A percentile compares a stretch with the other conserved stretches of the same genome.
These are phyloP conservation scores for Fusarium multiceps DNA, from an alignment of 2,329 filamentous ascomycete genomes.

Conservation along the genomic window DNA sequence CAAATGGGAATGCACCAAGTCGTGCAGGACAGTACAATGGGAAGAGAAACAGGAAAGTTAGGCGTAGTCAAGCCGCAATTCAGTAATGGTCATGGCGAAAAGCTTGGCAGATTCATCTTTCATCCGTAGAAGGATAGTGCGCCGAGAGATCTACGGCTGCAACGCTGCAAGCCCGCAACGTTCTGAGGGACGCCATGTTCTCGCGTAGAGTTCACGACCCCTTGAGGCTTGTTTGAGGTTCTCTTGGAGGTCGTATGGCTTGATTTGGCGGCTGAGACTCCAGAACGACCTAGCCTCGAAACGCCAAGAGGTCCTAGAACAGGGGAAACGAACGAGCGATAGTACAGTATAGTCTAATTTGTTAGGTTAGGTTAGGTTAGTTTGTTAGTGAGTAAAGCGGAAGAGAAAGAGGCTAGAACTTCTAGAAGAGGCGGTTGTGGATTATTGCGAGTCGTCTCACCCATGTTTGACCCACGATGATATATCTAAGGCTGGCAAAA, in stretches of 20 bases:
- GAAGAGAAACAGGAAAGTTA: not conserved
- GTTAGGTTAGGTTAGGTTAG: not conserved
- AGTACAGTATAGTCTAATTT: not conserved
- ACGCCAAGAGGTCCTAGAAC: constrained; percentile 21
- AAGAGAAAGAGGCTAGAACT: constrained; percentile 14
- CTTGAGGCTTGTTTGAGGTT: constrained; percentile 22
- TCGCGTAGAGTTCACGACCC: not conserved
- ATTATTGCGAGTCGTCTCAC: constrained; percentile 12
- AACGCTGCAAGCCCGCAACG: constrained; percentile 25
- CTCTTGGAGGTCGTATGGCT: not conserved
- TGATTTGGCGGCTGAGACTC: constrained; percentile 24
- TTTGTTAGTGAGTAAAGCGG: not conserved
- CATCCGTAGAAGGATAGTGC: constrained; percentile 18
- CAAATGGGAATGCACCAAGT: constrained; percentile 14
- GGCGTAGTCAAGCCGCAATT: not conserved
- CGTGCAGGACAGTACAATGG: not conserved
- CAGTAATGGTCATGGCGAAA: not conserved
- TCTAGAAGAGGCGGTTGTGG: constrained; percentile 12
- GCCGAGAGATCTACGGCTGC: constrained; percentile 22
- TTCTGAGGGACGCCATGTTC: constrained; percentile 19
- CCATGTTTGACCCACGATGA: constrained; percentile 25
- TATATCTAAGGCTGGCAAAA: not conserved
- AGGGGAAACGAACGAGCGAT: constrained; percentile 6
- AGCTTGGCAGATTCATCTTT: constrained; percentile 3
- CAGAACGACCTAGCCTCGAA: constrained; percentile 30